Evolutionary conservation across 2,329 filamentous ascomycete species (phyloP).

Genomic region (Metarhizium rileyi): DNA sequence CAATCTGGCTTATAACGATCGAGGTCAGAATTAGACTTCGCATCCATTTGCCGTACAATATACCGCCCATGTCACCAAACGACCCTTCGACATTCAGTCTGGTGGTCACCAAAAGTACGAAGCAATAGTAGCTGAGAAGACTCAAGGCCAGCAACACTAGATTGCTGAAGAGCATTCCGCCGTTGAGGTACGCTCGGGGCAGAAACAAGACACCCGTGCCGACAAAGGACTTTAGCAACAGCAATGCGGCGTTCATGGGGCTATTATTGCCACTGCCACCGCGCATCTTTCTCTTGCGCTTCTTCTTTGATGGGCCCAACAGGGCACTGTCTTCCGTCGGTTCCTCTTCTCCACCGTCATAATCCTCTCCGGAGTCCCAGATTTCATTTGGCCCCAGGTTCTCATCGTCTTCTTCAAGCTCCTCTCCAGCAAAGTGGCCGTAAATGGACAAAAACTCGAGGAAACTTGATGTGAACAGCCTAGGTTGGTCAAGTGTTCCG

Average conservation of each 20-base stretch:
- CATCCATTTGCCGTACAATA: slow-evolving; percentile 87
- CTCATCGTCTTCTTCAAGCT: slow-evolving; percentile 94
- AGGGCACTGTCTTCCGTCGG: slow-evolving; percentile 84
- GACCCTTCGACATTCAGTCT: slow-evolving; percentile 82
- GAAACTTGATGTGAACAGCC: slow-evolving; percentile 82
- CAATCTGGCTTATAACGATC: slow-evolving; percentile 90
- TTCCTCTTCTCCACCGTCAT: slow-evolving; percentile 60
- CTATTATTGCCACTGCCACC: slow-evolving; percentile 67
- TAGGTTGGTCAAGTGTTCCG: slow-evolving; percentile 22
- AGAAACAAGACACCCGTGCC: slow-evolving; percentile 92
- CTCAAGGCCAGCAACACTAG: slow-evolving; percentile 80
- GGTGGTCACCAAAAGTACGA: slow-evolving; percentile 83
- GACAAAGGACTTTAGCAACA: slow-evolving; percentile 95
- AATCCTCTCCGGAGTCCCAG: slow-evolving; percentile 69
- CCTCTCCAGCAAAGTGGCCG: slow-evolving; percentile 94
- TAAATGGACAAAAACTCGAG: slow-evolving; percentile 93
- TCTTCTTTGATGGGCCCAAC: slow-evolving; percentile 63
- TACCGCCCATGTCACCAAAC: slow-evolving; percentile 92
- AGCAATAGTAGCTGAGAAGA: slow-evolving; percentile 88
- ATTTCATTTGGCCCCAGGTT: slow-evolving; percentile 80
- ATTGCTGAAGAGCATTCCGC: slow-evolving; percentile 95
- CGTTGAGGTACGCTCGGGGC: slow-evolving; percentile 86
- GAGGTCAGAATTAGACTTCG: slow-evolving; percentile 77
- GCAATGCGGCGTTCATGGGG: slow-evolving; percentile 67
- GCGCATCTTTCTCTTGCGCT: slow-evolving; percentile 66